phyloP scores from a whole-genome alignment of 805 yeast genomes.

The Candida pseudoglaebosa region DNA sequence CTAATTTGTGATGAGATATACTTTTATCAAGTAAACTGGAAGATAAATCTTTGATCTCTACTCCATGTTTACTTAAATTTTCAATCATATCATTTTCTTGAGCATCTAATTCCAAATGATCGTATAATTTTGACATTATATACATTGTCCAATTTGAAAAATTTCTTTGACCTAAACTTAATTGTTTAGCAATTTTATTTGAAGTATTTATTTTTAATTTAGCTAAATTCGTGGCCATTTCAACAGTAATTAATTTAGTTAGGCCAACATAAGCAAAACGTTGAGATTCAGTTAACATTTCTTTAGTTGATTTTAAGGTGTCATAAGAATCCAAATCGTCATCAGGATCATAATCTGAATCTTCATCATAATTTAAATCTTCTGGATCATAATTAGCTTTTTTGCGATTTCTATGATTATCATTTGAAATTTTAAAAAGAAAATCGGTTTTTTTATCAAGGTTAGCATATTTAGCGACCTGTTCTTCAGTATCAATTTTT shows the following conservation, averaged over 20 bases:
- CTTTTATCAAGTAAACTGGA: constrained; percentile 45
- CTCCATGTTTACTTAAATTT: constrained; percentile 77
- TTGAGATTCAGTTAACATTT: constrained; percentile 76
- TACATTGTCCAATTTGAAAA: constrained; percentile 82
- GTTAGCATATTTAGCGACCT: constrained; percentile 63
- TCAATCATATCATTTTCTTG: constrained; percentile 88
- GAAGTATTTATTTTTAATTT: constrained; percentile 49
- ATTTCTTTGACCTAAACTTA: constrained; percentile 68
- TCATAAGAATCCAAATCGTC: constrained; percentile 48
- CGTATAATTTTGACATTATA: constrained; percentile 66
- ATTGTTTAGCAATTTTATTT: constrained; percentile 50
- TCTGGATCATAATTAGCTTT: constrained; percentile 26
- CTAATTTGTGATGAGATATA: constrained; percentile 12
- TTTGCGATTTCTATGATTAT: constrained; percentile 14
- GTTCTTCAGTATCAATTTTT: constrained; percentile 81
- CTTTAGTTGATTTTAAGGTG: constrained; percentile 75
- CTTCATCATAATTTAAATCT: constrained; percentile 15
- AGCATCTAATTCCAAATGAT: constrained; percentile 72
- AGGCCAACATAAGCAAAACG: constrained; percentile 90
- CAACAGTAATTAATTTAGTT: constrained; percentile 67
- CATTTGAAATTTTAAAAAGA: constrained; percentile 31
- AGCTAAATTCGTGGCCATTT: constrained; percentile 80
- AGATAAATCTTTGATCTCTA: constrained; percentile 67
- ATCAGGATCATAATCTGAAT: constrained; percentile 25
- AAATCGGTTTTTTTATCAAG: constrained; percentile 52